Evolutionary conservation across 441 rosid species (phyloP), one percentile per base, ranked within the genome.

Genomic region (Erodium chrysanthum): DNA sequence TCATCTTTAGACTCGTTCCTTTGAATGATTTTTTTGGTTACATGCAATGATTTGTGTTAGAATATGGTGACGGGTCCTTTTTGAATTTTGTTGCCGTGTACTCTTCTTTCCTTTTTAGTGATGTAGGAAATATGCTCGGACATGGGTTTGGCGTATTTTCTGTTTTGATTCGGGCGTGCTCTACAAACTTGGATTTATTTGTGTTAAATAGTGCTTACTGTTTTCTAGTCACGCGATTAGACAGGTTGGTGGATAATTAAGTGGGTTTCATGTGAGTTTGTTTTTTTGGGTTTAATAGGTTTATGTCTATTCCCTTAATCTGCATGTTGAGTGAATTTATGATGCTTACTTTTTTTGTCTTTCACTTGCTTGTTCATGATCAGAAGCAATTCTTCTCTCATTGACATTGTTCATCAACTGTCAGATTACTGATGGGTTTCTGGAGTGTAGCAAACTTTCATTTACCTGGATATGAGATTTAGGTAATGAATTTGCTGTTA

Each of bases 21-120:
- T 50, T 50, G 58, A 8, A 17, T 50, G 22, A 50, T 29, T 40
- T 50, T 50, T 68, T 60, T 70, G 37, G 65, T 50, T 58, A 37
- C 79, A 73, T 75, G 82, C 75, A 78, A 61, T 70, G 54, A 33
- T 59, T 75, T 48, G 23, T 17, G 61, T 72, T 65, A 40, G 72
- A 31, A n/a, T 48, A 4, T n/a, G 21, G 21, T 18, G 58, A 50
- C 8, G 58, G 8, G 58, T 50, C 21, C 21, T 52, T 67, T 5
- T 46, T 48, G n/a, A 21, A 5, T 42, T 56, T n/a, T 54, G 11
- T 42, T 71, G 4, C 23, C 68, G 58, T 74, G 18, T 46, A 46
- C 54, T 48, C 12, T n/a, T 4, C 6, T n/a, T 48, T 4, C 56
- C 18, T 14, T 48, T 48, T 48, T 14, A 15, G 18, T 48, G 4